These are phyloP conservation scores for Zygosaccharomyces sapae DNA, from an alignment of 1,139 yeast species.

Conservation along the genomic window DNA sequence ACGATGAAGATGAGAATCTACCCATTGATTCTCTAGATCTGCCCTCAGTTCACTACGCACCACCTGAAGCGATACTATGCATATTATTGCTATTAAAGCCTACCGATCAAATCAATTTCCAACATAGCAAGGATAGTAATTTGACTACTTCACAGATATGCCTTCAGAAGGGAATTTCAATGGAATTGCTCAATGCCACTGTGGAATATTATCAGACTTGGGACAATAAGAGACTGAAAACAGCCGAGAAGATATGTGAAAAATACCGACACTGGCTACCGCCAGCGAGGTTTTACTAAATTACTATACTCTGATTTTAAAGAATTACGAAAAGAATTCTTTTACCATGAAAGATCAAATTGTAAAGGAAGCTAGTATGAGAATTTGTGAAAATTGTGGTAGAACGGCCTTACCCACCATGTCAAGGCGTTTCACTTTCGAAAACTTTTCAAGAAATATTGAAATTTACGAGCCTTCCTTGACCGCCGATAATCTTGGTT, in stretches of 20 bases:
- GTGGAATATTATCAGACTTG: slow-evolving; percentile 45
- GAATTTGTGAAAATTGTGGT: slow-evolving; percentile 83
- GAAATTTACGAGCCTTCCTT: slow-evolving; percentile 74
- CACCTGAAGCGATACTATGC: slow-evolving; percentile 43
- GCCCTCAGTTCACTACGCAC: slow-evolving; percentile 54
- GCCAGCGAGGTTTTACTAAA: slow-evolving; percentile 39
- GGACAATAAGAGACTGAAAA: slow-evolving; percentile 36
- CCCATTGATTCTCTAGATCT: slow-evolving; percentile 60
- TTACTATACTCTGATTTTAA: slow-evolving; percentile 65
- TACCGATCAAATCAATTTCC: slow-evolving; percentile 53
- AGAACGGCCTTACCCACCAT: slow-evolving; percentile 78
- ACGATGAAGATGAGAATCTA: slow-evolving; percentile 21
- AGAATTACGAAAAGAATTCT: slow-evolving; percentile 44
- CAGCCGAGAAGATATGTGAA: slow-evolving; percentile 35
- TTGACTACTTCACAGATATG: slow-evolving; percentile 29
- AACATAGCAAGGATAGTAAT: slow-evolving; percentile 3
- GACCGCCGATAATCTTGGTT: slow-evolving; percentile 80
- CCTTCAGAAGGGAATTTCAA: slow-evolving; percentile 33
- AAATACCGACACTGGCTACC: slow-evolving; percentile 23
- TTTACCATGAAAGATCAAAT: slow-evolving; percentile 42
- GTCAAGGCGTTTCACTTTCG: slow-evolving; percentile 46
- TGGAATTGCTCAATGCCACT: slow-evolving; percentile 29
- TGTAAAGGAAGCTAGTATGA: slow-evolving; percentile 51
- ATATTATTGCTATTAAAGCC: slow-evolving; percentile 52
- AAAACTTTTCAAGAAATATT: slow-evolving; percentile 39